These are phyloP conservation scores for Crithidia thermophila DNA, from an alignment of 208 protist genomes.

Conservation along the genomic window DNA sequence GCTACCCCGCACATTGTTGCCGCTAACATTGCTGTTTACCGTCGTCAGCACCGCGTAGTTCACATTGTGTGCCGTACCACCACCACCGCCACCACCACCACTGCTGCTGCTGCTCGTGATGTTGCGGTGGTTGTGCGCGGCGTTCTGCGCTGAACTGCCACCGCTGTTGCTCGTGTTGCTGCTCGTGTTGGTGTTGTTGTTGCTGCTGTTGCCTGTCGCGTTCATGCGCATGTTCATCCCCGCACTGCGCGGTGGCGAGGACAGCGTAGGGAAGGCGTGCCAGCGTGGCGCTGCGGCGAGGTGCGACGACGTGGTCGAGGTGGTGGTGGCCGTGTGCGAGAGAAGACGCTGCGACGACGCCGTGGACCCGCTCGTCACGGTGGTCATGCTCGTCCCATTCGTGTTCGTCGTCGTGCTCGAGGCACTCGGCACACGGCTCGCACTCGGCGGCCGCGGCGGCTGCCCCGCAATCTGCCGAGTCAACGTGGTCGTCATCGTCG, in stretches of 20 bases:
- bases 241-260: constrained; percentile 1
- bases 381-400: neutral
- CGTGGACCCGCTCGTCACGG: neutral
- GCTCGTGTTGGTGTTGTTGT: no score
- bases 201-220: neutral
- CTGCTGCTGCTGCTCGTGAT: no score
- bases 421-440: neutral
- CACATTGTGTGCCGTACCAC: no score
- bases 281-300: constrained; percentile 3
- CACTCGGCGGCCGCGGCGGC: neutral
- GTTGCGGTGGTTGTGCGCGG: no score
- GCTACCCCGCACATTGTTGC: no score
- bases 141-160: no score
- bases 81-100: no score
- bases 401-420: constrained; percentile 3
- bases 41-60: no score
- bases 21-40: no score
- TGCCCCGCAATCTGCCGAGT: no score
- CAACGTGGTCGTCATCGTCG: neutral
- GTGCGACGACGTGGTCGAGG: constrained; percentile 4
- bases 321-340: neutral
- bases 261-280: constrained; percentile 10
- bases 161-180: no score
- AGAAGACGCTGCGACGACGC: neutral
- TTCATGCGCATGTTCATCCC: constrained; percentile 9